Evolutionary conservation across 2,329 filamentous ascomycete species (phyloP), one percentile per base, ranked within the genome.

Genomic region (Diplodia seriata): DNA sequence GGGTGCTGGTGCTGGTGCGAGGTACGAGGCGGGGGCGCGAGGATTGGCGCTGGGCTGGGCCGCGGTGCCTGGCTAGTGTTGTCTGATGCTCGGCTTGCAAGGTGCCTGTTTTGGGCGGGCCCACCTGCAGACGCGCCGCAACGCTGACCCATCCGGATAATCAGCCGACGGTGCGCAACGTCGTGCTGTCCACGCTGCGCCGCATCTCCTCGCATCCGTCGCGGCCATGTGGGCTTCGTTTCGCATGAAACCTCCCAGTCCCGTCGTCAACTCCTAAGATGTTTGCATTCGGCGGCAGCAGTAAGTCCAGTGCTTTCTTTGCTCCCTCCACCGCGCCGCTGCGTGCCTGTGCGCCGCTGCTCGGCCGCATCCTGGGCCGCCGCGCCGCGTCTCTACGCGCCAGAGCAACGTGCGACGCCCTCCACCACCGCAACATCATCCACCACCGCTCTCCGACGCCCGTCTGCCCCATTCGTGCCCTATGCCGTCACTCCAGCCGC

Each of bases 281-380:
- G 77, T 78, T 78, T 73, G 76, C 72, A 69, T 77, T 78, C 69
- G 62, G 59, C 12, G 62, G 51, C 40, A 77, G 75, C 71, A 75
- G 77, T 79, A 73, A 70, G 77, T 77, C 20, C 33, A 20, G 18
- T 66, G 38, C 50, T 43, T 66, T 50, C 51, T 61, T 66, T 68
- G 20, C 33, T 33, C 64, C 66, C 50, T 4, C 20, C 55, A 36
- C 15, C 53, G 8, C 31, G 18, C 49, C 23, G 50, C 14, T 3
- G 33, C 33, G 51, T 43, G 69, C 31, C 68, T 50, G 66, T 65
- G 38, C 53, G 50, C n/a, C 29, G 18, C 59, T 23, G 40, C 40
- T 49, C 33, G 57, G 57, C 40, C 40, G 55, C 51, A 15, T 26
- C 43, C 15, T 49, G 43, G 43, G 43, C 11, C 23, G 50, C 55